phyloP scores from a whole-genome alignment of 2,329 filamentous ascomycete species.

The Botrytis aclada region DNA sequence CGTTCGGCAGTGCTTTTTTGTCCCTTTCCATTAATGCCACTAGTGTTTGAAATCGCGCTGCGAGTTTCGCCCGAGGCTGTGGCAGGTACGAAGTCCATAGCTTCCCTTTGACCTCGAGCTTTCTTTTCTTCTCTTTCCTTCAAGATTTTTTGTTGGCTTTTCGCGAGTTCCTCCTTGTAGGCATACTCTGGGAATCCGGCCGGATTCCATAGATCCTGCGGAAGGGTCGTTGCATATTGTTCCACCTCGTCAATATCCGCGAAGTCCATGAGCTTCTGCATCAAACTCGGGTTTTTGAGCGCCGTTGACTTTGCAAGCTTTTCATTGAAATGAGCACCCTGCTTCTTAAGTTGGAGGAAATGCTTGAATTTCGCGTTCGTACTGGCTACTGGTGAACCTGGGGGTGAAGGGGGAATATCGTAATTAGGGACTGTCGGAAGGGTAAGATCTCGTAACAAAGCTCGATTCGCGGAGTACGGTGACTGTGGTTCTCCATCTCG shows the following conservation, averaged over 20 bases:
- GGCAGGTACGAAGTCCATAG: conserved; percentile 38
- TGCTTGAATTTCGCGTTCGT: conserved; percentile 67
- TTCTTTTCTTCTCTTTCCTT: conserved; percentile 37
- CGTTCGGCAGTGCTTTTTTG: conserved; percentile 38
- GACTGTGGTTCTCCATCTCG: conserved; percentile 45
- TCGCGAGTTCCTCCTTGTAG: conserved; percentile 49
- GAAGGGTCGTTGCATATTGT: conserved; percentile 65
- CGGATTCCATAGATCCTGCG: conserved; percentile 57
- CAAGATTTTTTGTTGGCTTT: conserved; percentile 42
- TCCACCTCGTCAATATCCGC: conserved; percentile 54
- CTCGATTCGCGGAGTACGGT: conserved; percentile 64
- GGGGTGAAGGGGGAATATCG: conserved; percentile 71
- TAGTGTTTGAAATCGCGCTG: conserved; percentile 28
- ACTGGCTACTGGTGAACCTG: conserved; percentile 52
- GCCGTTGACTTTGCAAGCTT: conserved; percentile 65
- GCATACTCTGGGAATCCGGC: conserved; percentile 53
- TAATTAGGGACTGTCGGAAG: conserved; percentile 70
- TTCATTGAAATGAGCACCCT: conserved; percentile 74
- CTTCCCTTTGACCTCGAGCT: conserved; percentile 33
- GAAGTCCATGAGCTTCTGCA: conserved; percentile 70
- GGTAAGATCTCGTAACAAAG: conserved; percentile 67
- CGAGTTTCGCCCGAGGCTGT: conserved; percentile 29
- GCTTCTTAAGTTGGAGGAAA: conserved; percentile 74
- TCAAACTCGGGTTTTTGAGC: conserved; percentile 68
- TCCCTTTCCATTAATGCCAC: conserved; percentile 19